phyloP scores from a whole-genome alignment of 768 basidiomycete genomes.

The Suillus subaureus region DNA sequence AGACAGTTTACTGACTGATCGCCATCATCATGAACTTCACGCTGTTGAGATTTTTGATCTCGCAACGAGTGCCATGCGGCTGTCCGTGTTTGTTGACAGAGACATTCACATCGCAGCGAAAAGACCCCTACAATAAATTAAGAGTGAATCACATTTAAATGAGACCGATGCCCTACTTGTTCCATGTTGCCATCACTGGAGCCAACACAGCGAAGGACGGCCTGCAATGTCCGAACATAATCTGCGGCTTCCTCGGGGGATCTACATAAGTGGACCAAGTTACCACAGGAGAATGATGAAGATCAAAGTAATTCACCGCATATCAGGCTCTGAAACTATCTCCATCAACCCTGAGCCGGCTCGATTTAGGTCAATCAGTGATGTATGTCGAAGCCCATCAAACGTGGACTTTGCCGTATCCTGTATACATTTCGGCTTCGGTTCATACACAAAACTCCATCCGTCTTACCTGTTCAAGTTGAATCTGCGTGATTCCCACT shows the following conservation, averaged over 20 bases:
- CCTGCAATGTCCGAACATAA: constrained; percentile 84
- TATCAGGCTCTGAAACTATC: constrained; percentile 93
- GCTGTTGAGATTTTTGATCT: constrained; percentile 97
- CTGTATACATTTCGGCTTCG: constrained; percentile 39
- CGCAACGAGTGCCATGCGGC: constrained; percentile 80
- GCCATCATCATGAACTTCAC: constrained; percentile 83
- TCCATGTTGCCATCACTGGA: constrained; percentile 98
- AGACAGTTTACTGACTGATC: constrained; percentile 58
- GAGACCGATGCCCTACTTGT: constrained; percentile 52
- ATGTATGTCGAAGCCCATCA: constrained; percentile 49
- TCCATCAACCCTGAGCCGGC: constrained; percentile 92
- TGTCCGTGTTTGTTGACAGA: constrained; percentile 75
- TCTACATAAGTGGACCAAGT: constrained; percentile 25
- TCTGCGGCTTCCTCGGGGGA: constrained; percentile 89
- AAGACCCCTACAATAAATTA: constrained; percentile 68
- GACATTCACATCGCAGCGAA: constrained; percentile 95
- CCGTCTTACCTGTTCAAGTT: constrained; percentile 83
- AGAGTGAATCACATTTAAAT: constrained; percentile 8
- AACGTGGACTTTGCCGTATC: constrained; percentile 89
- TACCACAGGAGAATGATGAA: background rate
- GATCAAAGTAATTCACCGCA: constrained; percentile 47
- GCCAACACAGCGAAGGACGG: constrained; percentile 77
- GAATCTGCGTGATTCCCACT: constrained; percentile 92
- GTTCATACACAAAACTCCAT: background rate
- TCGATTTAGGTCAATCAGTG: constrained; percentile 85